Percentiles rank a stretch among this genome's conserved stretches.
phyloP scores from a whole-genome alignment of 129 eudicot species.

The Lactuca saligna region DNA sequence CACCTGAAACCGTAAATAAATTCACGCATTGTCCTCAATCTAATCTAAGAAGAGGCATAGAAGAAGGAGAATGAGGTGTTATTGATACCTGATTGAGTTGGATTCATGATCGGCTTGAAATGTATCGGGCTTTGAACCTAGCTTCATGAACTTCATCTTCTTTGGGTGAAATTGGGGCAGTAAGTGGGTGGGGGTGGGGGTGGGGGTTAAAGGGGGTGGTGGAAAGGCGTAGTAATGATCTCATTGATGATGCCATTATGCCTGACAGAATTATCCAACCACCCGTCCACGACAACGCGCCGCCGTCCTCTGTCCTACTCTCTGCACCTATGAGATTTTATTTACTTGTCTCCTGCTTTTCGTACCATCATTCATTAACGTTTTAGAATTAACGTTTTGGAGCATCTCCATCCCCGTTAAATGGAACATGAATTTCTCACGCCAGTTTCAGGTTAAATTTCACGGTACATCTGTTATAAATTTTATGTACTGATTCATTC shows the following conservation, averaged over 20 bases:
- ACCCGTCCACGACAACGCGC: conserved; percentile 37
- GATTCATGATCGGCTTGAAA: conserved; percentile 55
- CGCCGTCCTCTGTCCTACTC: conserved; percentile 31
- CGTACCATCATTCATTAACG: background rate
- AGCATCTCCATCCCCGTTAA: background rate
- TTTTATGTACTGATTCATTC: background rate
- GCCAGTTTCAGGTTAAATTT: background rate
- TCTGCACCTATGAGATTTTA: conserved; percentile 23
- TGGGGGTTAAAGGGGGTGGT: conserved; percentile 5
- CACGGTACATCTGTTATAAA: background rate
- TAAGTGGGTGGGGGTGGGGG: background rate
- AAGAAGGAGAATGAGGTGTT: background rate
- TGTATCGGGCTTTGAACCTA: conserved; percentile 91
- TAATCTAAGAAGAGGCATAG: background rate
- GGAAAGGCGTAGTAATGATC: conserved; percentile 12
- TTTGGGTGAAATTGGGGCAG: conserved; percentile 9
- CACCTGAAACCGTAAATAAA: conserved; percentile 47
- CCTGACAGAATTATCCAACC: conserved; percentile 29
- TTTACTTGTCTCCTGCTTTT: conserved; percentile 24
- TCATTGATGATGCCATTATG: conserved; percentile 38
- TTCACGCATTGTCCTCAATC: background rate
- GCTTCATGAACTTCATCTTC: conserved; percentile 87
- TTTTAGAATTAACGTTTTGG: background rate
- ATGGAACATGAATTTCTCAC: background rate
- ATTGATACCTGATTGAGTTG: conserved; percentile 52